Base-by-base conservation (phyloP, 345 rosid genomes). In the Bruguiera parviflora region DNA sequence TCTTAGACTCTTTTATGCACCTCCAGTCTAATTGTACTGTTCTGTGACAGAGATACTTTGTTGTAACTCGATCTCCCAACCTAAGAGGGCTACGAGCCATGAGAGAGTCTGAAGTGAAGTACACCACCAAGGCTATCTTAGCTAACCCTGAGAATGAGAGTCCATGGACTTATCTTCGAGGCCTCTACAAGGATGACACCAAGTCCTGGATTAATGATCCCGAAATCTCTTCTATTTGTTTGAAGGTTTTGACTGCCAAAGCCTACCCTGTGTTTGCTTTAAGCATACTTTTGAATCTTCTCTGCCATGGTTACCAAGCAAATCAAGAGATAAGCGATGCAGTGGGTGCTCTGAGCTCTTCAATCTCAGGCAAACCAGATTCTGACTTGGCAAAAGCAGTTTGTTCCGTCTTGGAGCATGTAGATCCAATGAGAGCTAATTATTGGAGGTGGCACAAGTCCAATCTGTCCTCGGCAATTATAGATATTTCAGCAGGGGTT, bases 91-190 rank as follows among this genome's bases (percentile, higher is more conserved):
- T 86, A 29, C 69, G 73, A 69, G 88, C 88, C 72, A 81, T 84
- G 88, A 87, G 93, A 78, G 87, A 79, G 52, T 84, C 96, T 24
- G 97, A 94, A 88, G 91, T 86, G 52, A 82, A 73, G 63, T 94
- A 81, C 78, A 79, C 92, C 27, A 64, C 83, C 24, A 76, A 87
- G 63, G 90, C 96, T 65, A 87, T 94, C 61, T 13, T 82, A 55
- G 58, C 67, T 6, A 74, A 78, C 70, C 93, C 96, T 0, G 88
- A 81, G 57, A 95, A 95, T 16, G 97, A 92, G 82, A 87, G 97
- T 71, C 87, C 96, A 9, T 92, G 97, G 96, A 79, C 96, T 65
- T 95, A 90, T 87, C 89, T 86, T 28, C 82, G 84, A 52, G 93
- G 96, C 37, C 96, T 92, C 64, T 92, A 89, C 87, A 86, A 82